phyloP scores from a whole-genome alignment of 1,139 yeast genomes.

The Yamadazyma taylorii region DNA sequence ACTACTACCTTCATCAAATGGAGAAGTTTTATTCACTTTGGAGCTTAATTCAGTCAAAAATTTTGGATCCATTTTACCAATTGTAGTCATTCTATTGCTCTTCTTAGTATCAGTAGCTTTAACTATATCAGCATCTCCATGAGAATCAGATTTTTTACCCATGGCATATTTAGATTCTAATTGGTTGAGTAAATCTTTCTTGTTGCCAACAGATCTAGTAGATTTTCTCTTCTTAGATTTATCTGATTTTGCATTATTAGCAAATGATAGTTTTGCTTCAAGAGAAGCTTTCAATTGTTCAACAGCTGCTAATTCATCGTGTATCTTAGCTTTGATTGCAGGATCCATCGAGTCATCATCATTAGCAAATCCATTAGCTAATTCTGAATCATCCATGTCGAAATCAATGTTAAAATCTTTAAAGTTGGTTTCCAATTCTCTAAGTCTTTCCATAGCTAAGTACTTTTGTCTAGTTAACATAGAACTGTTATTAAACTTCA shows the following conservation, averaged over 20 bases:
- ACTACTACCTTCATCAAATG: conserved; percentile 26
- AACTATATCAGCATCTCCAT: conserved; percentile 21
- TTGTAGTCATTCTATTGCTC: conserved; percentile 32
- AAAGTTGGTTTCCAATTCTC: conserved; percentile 61
- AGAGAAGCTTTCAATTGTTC: conserved; percentile 45
- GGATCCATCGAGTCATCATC: conserved; percentile 20
- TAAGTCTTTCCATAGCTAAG: conserved; percentile 66
- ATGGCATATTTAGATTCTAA: conserved; percentile 52
- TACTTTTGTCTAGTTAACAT: conserved; percentile 56
- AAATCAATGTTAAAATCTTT: conserved; percentile 62
- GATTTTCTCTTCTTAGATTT: conserved; percentile 12
- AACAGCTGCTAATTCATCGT: conserved; percentile 48
- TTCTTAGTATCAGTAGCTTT: conserved; percentile 15
- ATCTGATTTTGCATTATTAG: conserved; percentile 11
- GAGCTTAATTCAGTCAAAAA: conserved; percentile 58
- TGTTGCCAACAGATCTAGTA: conserved; percentile 11
- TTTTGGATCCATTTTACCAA: conserved; percentile 49
- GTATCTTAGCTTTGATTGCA: conserved; percentile 34
- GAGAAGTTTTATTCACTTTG: conserved; percentile 44
- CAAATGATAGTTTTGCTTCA: conserved; percentile 32
- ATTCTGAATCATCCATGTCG: conserved; percentile 15
- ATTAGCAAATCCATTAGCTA: background rate
- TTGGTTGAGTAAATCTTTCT: conserved; percentile 26
- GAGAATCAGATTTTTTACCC: conserved; percentile 36
- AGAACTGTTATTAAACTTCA: conserved; percentile 66